phyloP scores from a whole-genome alignment of 1,284 basidiomycete genomes.

The Amylostereum areolatum region DNA sequence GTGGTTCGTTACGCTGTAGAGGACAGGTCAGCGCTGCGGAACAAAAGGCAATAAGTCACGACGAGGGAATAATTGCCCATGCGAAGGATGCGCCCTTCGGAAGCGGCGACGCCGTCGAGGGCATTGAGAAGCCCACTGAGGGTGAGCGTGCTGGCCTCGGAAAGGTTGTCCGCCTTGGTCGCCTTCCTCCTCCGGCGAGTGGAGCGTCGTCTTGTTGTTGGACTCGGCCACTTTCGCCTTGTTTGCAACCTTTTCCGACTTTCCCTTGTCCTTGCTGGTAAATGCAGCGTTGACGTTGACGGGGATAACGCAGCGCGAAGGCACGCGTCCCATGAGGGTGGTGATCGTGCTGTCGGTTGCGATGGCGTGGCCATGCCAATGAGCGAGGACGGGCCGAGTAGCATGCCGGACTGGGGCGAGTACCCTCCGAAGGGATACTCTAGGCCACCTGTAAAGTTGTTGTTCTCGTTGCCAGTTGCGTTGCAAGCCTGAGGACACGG shows the following conservation, averaged over 20 bases:
- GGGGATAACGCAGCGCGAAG: slow-evolving; percentile 75
- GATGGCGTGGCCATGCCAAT: too few relatives aligned
- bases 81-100: slow-evolving; percentile 80
- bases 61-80: slow-evolving; percentile 47
- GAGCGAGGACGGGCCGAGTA: too few relatives aligned
- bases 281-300: slow-evolving; percentile 82
- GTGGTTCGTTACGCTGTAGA: slow-evolving; percentile 83
- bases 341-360: slow-evolving; percentile 72
- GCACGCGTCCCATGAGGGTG: slow-evolving; percentile 76
- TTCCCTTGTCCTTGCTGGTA: too few relatives aligned
- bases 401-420: too few relatives aligned
- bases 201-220: slow-evolving; percentile 20
- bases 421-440: too few relatives aligned
- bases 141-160: slow-evolving; percentile 75
- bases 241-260: slow-evolving; percentile 33
- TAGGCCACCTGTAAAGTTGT: too few relatives aligned
- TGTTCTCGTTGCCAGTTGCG: too few relatives aligned
- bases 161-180: slow-evolving; percentile 52
- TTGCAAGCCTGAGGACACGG: too few relatives aligned
- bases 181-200: too few relatives aligned
- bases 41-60: too few relatives aligned
- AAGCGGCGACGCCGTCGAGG: slow-evolving; percentile 80
- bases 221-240: slow-evolving; percentile 13
- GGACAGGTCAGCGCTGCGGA: too few relatives aligned
- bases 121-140: slow-evolving; percentile 80